These are phyloP conservation scores for Trametes gibbosa DNA, from an alignment of 768 basidiomycete genomes.

Conservation along the genomic window DNA sequence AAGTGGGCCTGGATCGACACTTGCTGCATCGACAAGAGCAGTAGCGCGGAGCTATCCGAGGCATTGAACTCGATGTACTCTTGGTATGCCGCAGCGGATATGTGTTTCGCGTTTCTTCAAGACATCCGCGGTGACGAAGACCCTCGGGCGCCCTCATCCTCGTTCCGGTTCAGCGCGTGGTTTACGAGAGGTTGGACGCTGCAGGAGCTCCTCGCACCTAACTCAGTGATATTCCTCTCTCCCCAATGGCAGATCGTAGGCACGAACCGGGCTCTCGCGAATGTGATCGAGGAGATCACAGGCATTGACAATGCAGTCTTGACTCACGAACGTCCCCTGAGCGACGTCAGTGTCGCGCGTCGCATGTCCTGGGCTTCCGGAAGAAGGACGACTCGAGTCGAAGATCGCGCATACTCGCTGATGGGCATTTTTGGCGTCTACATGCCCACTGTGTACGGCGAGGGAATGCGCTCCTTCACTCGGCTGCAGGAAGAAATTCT, in stretches of 20 bases:
- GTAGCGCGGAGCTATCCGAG: slow-evolving; percentile 13
- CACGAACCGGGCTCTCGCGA: slow-evolving; percentile 3
- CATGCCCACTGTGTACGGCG: slow-evolving; percentile 9
- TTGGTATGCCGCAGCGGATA: slow-evolving; percentile 5
- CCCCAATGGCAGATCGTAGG: slow-evolving; percentile 2
- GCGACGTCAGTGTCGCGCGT: slow-evolving; percentile 3
- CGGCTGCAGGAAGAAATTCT: slow-evolving; percentile 5
- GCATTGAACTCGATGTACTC: slow-evolving; percentile 12
- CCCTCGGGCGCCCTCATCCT: background rate
- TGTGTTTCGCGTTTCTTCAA: slow-evolving; percentile 11
- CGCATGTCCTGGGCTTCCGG: slow-evolving; percentile 8
- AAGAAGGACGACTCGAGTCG: background rate
- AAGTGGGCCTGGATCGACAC: slow-evolving; percentile 13
- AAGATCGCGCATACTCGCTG: background rate
- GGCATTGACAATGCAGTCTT: background rate
- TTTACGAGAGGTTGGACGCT: slow-evolving; percentile 9
- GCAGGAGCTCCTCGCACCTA: slow-evolving; percentile 9
- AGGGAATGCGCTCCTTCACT: background rate
- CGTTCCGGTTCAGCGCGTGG: slow-evolving; percentile 2
- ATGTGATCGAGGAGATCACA: background rate
- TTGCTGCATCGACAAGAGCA: slow-evolving; percentile 16
- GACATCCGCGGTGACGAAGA: slow-evolving; percentile 4
- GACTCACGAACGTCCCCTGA: background rate
- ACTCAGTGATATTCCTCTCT: slow-evolving; percentile 4
- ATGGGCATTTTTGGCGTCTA: slow-evolving; percentile 8